Evolutionary conservation across 257 asterid genomes (phyloP).

Genomic region (Solanum virginianum): DNA sequence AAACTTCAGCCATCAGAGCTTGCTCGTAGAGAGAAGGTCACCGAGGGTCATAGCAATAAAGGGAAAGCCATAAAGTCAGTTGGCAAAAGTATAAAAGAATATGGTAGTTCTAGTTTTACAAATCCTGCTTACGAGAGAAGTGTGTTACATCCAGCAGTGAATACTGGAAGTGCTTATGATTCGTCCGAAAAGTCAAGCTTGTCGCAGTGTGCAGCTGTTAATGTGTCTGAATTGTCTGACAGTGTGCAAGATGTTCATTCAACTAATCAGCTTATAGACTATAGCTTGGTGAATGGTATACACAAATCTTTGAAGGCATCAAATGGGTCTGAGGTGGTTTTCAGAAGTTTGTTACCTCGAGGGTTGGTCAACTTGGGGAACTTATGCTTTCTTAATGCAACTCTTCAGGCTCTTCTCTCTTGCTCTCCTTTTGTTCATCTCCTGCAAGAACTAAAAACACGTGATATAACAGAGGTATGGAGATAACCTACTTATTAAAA

Average conservation of each 20-base stretch:
- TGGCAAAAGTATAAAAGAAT: constrained; percentile 13
- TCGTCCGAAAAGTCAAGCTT: constrained; percentile 5
- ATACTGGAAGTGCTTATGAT: neutral
- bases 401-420: constrained; percentile 72
- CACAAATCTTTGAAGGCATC: constrained; percentile 13
- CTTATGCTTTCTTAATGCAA: constrained; percentile 70
- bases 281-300: constrained; percentile 7
- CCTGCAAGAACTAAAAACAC: constrained; percentile 44
- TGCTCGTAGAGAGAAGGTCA: constrained; percentile 1
- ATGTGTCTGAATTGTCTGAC: constrained; percentile 13
- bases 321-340: constrained; percentile 20
- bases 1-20: constrained; percentile 13
- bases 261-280: constrained; percentile 16
- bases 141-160: constrained; percentile 2
- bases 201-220: constrained; percentile 10
- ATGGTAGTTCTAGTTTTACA: constrained; percentile 13
- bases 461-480: constrained; percentile 49
- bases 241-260: constrained; percentile 10
- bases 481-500: neutral
- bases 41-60: neutral
- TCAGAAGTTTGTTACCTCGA: constrained; percentile 44
- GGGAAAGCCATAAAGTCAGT: constrained; percentile 3
- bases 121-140: constrained; percentile 6
- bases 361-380: constrained; percentile 80
- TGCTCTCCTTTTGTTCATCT: constrained; percentile 60